Evolutionary conservation across 2,329 filamentous ascomycete species (phyloP).

Genomic region (Pseudogymnoascus sp.): DNA sequence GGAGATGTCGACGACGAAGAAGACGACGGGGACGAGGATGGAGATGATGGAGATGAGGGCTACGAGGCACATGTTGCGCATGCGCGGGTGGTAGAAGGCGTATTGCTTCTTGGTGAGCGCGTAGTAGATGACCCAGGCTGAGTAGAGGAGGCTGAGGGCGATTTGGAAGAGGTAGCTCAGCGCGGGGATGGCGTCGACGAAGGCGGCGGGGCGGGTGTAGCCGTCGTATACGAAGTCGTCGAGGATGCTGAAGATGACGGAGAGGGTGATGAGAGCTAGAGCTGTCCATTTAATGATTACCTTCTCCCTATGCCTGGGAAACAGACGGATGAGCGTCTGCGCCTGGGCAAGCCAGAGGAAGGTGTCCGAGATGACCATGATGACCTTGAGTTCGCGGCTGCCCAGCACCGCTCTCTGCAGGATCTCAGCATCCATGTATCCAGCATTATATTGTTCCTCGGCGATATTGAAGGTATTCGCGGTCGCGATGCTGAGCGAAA

Average conservation of each 20-base stretch:
- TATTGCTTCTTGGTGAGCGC: conserved; percentile 61
- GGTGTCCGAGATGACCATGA: conserved; percentile 87
- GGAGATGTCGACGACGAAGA: conserved; percentile 66
- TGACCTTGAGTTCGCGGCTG: conserved; percentile 78
- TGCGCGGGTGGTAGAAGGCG: conserved; percentile 63
- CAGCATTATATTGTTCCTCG: conserved; percentile 67
- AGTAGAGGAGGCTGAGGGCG: conserved; percentile 61
- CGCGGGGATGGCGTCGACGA: conserved; percentile 82
- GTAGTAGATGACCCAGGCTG: conserved; percentile 68
- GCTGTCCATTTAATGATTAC: conserved; percentile 98
- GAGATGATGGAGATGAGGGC: conserved; percentile 56
- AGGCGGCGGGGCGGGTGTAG: conserved; percentile 58
- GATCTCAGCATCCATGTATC: conserved; percentile 68
- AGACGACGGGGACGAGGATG: conserved; percentile 63
- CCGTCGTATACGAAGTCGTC: conserved; percentile 69
- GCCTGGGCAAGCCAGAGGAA: conserved; percentile 97
- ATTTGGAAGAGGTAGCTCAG: conserved; percentile 65
- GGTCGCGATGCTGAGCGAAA: conserved; percentile 89
- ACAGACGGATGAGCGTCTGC: conserved; percentile 89
- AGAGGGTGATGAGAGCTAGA: conserved; percentile 83
- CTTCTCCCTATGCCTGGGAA: conserved; percentile 94
- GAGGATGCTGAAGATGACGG: conserved; percentile 82
- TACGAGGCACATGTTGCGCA: conserved; percentile 62
- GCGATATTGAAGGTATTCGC: conserved; percentile 84
- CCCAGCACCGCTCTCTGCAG: conserved; percentile 74